A percentile compares a stretch with the other conserved stretches of the same genome.
These are phyloP conservation scores for Phlebiopsis flavidoalba DNA, from an alignment of 768 basidiomycete species.

Conservation along the genomic window DNA sequence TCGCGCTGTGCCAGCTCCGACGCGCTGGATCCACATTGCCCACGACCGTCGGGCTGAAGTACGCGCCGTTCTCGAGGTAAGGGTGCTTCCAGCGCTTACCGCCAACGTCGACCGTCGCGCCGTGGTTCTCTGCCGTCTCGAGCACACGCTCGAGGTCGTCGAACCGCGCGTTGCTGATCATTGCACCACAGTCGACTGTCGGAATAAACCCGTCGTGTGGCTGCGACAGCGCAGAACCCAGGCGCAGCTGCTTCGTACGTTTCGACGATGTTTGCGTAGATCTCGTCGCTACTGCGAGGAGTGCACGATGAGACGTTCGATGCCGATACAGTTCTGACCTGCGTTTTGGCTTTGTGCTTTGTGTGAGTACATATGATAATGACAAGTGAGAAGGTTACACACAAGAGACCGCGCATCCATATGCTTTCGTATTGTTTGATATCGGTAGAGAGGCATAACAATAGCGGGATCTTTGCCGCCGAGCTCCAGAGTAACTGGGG, in stretches of 20 bases:
- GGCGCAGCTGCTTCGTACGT: slow-evolving; percentile 65
- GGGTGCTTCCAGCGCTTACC: slow-evolving; percentile 63
- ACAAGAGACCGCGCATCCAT: slow-evolving; percentile 93
- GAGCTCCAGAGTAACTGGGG: slow-evolving; percentile 89
- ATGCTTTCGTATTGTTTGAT: slow-evolving; percentile 72
- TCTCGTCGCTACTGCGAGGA: slow-evolving; percentile 66
- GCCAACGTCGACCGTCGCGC: slow-evolving; percentile 57
- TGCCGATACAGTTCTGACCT: slow-evolving; percentile 97
- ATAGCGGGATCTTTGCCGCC: slow-evolving; percentile 95
- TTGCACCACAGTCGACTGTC: slow-evolving; percentile 80
- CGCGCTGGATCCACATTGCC: slow-evolving; percentile 60
- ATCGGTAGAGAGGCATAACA: slow-evolving; percentile 81
- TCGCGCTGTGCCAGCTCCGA: slow-evolving; percentile 81
- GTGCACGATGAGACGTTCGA: slow-evolving; percentile 90
- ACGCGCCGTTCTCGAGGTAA: slow-evolving; percentile 67
- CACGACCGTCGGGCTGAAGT: slow-evolving; percentile 85
- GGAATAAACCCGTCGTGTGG: slow-evolving; percentile 63
- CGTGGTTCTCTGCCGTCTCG: slow-evolving; percentile 58
- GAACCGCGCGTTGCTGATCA: slow-evolving; percentile 78
- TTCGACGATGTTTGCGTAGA: slow-evolving; percentile 61
- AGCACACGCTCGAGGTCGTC: slow-evolving; percentile 63
- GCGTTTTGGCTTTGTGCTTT: slow-evolving; percentile 65
- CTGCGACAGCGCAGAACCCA: slow-evolving; percentile 68
- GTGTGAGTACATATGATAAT: background rate
- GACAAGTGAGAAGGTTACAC: slow-evolving; percentile 26